These are phyloP conservation scores for Lycium ferocissimum DNA, from an alignment of 257 asterid genomes.

Conservation along the genomic window DNA sequence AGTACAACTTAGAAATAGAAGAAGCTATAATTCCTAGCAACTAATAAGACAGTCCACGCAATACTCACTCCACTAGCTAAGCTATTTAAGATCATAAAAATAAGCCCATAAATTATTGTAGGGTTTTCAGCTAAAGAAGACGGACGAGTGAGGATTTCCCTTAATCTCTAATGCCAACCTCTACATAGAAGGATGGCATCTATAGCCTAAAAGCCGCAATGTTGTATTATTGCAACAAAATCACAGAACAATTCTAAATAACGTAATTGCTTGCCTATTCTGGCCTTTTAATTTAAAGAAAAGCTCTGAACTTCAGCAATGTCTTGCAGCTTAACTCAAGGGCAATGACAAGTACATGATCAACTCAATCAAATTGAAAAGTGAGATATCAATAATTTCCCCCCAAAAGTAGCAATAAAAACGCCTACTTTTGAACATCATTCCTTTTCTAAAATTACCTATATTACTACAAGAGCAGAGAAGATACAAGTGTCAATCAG, in stretches of 20 bases:
- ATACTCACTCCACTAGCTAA: background rate
- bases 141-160: background rate
- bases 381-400: background rate
- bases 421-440: background rate
- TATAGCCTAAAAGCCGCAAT: background rate
- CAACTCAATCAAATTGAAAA: background rate
- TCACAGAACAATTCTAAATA: background rate
- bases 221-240: background rate
- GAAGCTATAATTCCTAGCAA: background rate
- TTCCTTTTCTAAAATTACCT: background rate
- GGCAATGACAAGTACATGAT: background rate
- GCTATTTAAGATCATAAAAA: background rate
- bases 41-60: background rate
- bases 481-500: background rate
- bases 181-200: background rate
- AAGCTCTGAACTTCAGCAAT: background rate
- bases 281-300: background rate
- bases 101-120: background rate
- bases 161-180: background rate
- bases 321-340: background rate
- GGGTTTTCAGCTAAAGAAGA: background rate
- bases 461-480: background rate
- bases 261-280: background rate
- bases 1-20: background rate
- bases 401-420: background rate